Conservation (phyloP, 345 rosid species). For the Moringa oleifera region DNA sequence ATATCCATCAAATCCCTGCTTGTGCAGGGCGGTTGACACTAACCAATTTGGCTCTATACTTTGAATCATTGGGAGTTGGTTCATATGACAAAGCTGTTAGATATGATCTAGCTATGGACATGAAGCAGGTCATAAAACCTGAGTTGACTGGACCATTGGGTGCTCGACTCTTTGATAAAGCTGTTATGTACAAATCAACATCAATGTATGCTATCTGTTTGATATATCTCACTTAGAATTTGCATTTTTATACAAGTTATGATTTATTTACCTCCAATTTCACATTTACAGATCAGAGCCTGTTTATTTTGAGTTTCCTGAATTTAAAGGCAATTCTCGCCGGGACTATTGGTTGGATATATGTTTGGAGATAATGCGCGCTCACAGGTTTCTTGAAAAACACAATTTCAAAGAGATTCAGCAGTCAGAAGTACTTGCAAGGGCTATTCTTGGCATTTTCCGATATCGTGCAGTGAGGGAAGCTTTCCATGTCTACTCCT, state of each 20-base stretch:
- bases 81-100: constrained; percentile 63
- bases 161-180: constrained; percentile 94
- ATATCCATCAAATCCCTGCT: constrained; percentile 21
- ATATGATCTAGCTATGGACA: constrained; percentile 72
- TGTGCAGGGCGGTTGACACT: constrained; percentile 78
- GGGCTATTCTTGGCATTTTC: constrained; percentile 68
- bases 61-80: constrained; percentile 88
- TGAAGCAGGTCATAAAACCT: constrained; percentile 85
- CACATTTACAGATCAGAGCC: constrained; percentile 57
- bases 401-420: constrained; percentile 59
- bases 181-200: constrained; percentile 86
- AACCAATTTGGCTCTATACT: constrained; percentile 76
- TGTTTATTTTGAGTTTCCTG: constrained; percentile 82
- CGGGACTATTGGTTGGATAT: constrained; percentile 91
- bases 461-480: constrained; percentile 77
- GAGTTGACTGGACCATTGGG: constrained; percentile 94
- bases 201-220: constrained; percentile 48
- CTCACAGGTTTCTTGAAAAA: constrained; percentile 62
- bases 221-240: constrained; percentile 8
- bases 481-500: constrained; percentile 68
- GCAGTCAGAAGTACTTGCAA: constrained; percentile 62
- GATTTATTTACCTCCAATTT: constrained; percentile 12
- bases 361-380: constrained; percentile 73
- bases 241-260: constrained; percentile 10
- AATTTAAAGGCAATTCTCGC: constrained; percentile 86